Evolutionary conservation across 1,284 basidiomycete genomes (phyloP).

Genomic region (Dichomitus squalens): DNA sequence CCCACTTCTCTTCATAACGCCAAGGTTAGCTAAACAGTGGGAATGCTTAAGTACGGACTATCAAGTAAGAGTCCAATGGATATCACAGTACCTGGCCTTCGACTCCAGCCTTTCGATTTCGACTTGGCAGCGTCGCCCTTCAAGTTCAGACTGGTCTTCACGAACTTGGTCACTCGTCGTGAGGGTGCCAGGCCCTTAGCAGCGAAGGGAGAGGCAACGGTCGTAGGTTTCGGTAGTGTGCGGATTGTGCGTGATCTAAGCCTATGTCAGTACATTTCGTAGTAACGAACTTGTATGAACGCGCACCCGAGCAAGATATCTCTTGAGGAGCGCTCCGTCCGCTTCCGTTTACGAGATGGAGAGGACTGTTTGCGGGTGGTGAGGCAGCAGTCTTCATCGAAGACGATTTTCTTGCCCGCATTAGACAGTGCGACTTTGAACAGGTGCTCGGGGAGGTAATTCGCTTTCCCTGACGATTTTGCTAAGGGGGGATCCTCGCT

Average conservation of each 20-base stretch:
- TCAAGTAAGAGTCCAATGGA: neutral
- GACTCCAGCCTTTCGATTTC: slow-evolving; percentile 36
- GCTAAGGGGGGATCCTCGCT: neutral
- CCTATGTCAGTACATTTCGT: neutral
- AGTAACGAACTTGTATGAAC: neutral
- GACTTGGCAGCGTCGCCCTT: slow-evolving; percentile 24
- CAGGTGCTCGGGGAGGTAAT: slow-evolving; percentile 41
- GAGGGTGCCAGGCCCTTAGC: slow-evolving; percentile 28
- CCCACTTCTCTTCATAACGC: slow-evolving; percentile 34
- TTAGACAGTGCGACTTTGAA: slow-evolving; percentile 35
- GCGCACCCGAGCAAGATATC: slow-evolving; percentile 37
- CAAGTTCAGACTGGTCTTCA: slow-evolving; percentile 32
- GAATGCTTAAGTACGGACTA: no score
- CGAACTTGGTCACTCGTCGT: slow-evolving; percentile 29
- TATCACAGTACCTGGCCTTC: slow-evolving; percentile 32
- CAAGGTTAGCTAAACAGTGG: slow-evolving; percentile 28
- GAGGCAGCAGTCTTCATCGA: slow-evolving; percentile 15
- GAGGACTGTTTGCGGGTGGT: slow-evolving; percentile 5
- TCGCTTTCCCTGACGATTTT: slow-evolving; percentile 12
- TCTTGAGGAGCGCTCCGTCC: slow-evolving; percentile 24
- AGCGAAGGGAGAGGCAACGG: slow-evolving; percentile 13
- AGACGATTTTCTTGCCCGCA: slow-evolving; percentile 12
- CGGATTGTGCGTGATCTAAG: slow-evolving; percentile 35
- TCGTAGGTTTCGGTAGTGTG: slow-evolving; percentile 27
- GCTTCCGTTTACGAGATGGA: slow-evolving; percentile 30